Evolutionary conservation across 257 asterid species (phyloP).

Genomic region (Ocimum tenuiflorum): DNA sequence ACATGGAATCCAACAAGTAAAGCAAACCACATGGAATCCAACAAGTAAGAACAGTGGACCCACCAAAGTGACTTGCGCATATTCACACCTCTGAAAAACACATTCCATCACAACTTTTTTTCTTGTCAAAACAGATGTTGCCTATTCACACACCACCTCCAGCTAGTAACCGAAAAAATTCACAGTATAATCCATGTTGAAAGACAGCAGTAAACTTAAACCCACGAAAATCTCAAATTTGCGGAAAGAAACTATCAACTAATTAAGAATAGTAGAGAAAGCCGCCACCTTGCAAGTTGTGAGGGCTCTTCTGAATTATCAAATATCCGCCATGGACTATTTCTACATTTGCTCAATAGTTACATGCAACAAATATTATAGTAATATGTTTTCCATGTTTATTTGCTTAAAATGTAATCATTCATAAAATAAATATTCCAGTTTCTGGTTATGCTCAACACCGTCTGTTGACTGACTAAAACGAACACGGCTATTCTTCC

Average conservation of each 20-base stretch:
- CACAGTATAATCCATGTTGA: background rate
- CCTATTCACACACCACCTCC: background rate
- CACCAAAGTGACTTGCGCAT: background rate
- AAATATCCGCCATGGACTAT: background rate
- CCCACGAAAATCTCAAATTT: too few relatives aligned
- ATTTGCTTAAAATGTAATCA: background rate
- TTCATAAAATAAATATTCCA: background rate
- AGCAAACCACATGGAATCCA: too few relatives aligned
- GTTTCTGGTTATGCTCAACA: background rate
- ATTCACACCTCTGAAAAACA: background rate
- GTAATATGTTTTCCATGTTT: background rate
- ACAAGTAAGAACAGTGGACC: too few relatives aligned
- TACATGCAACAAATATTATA: background rate
- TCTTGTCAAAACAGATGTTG: background rate
- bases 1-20: background rate
- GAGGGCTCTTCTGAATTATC: background rate
- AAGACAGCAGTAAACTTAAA: background rate
- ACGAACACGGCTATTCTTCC: background rate
- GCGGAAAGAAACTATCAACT: background rate
- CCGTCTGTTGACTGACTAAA: background rate
- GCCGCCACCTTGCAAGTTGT: background rate
- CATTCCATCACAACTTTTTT: background rate
- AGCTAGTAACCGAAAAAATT: background rate
- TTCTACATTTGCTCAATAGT: background rate
- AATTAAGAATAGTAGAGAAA: background rate